These are phyloP conservation scores for Aphanomyces invadans DNA, from an alignment of 352 stramenopile genomes.

Conservation along the genomic window DNA sequence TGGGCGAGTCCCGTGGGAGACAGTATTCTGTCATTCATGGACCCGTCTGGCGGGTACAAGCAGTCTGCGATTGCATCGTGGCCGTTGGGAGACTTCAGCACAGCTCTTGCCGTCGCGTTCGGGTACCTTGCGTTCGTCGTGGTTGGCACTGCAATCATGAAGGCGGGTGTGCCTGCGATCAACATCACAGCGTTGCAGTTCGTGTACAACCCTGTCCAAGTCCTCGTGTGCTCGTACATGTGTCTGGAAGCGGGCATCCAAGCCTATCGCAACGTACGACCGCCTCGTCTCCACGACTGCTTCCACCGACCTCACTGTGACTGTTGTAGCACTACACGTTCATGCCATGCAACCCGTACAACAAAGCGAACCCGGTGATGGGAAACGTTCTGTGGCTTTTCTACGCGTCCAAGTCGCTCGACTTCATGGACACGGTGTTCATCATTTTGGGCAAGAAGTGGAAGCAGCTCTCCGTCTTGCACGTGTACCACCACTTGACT, in stretches of 20 bases:
- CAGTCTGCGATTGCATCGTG: constrained; percentile 49
- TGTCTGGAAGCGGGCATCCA: constrained; percentile 84
- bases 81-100: constrained; percentile 55
- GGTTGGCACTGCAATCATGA: constrained; percentile 55
- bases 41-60: constrained; percentile 54
- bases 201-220: constrained; percentile 92
- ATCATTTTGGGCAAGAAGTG: constrained; percentile 96
- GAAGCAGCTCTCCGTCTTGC: constrained; percentile 93
- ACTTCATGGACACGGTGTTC: constrained; percentile 89
- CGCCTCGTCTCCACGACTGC: not conserved
- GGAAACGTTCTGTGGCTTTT: constrained; percentile 93
- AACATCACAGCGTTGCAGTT: constrained; percentile 79
- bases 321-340: constrained; percentile 57
- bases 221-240: constrained; percentile 92
- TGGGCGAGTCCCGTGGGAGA: constrained; percentile 49
- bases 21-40: constrained; percentile 45
- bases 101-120: constrained; percentile 47
- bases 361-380: constrained; percentile 75
- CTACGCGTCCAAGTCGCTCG: constrained; percentile 92
- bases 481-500: constrained; percentile 96
- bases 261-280: constrained; percentile 73
- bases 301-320: not conserved
- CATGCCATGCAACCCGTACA: constrained; percentile 83
- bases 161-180: constrained; percentile 39
- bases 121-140: constrained; percentile 63